A percentile compares a stretch with the other conserved stretches of the same genome.
Evolutionary conservation across 169 alveolate genomes (phyloP).

Genomic region (Theileria luwenshuni): DNA sequence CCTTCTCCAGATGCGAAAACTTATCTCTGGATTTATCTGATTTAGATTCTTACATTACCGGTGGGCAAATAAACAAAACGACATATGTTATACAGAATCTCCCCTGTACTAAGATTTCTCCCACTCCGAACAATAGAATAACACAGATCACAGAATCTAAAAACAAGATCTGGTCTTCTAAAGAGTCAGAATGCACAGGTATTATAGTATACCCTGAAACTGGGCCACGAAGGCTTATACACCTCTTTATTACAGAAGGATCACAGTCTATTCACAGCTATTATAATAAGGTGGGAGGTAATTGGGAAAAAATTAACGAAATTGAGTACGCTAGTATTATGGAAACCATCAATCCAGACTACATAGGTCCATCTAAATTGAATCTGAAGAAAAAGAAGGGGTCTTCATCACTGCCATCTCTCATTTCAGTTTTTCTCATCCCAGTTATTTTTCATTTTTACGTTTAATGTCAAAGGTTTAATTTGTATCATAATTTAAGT

Average conservation of each 20-base stretch:
- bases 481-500: too few species aligned
- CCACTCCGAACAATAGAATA: background rate
- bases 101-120: slow-evolving; percentile 1
- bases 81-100: background rate
- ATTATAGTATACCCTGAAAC: slow-evolving; percentile 10
- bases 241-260: background rate
- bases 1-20: slow-evolving; percentile 1
- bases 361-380: background rate
- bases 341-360: background rate
- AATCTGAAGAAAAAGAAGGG: background rate
- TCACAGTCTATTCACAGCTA: background rate
- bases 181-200: background rate
- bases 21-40: background rate
- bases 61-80: background rate
- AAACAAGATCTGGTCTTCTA: background rate
- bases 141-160: background rate
- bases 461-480: background rate
- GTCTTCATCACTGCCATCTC: background rate
- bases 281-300: background rate
- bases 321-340: background rate
- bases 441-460: background rate
- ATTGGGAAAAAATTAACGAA: background rate
- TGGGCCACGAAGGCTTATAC: background rate
- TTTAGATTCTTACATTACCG: too few species aligned
- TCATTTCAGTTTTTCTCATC: background rate